Evolutionary conservation across 192 early-diverging fungal species (phyloP).

Genomic region (Coemansia sp.): DNA sequence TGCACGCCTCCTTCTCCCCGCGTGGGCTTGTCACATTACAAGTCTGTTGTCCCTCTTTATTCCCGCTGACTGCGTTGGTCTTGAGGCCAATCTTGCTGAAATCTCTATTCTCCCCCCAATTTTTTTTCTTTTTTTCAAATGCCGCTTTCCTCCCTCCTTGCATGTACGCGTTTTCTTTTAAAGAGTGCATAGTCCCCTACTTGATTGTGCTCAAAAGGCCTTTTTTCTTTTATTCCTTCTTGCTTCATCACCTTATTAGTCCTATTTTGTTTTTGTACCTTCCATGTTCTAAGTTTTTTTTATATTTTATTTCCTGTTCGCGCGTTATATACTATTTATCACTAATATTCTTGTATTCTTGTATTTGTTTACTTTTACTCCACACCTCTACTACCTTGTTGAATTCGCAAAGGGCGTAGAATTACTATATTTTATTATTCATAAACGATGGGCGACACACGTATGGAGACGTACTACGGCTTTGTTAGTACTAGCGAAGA

Average conservation of each 20-base stretch:
- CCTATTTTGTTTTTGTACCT: conserved; percentile 8
- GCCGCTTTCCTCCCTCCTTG: conserved; percentile 4
- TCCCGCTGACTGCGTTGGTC: neutral
- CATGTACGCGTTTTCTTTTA: neutral
- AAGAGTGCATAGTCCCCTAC: conserved; percentile 10
- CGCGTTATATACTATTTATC: conserved; percentile 9
- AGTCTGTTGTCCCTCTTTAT: conserved; percentile 5
- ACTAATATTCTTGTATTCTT: conserved; percentile 7
- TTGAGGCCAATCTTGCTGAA: conserved; percentile 2
- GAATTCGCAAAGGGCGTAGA: neutral
- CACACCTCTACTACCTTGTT: neutral
- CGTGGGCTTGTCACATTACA: conserved; percentile 8
- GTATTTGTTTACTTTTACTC: conserved; percentile 9
- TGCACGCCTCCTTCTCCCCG: neutral
- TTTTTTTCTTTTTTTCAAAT: conserved; percentile 7
- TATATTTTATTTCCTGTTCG: neutral
- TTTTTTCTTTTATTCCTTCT: neutral
- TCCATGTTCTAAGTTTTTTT: neutral
- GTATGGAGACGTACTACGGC: conserved; percentile 84
- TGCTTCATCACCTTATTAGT: neutral
- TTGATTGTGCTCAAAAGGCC: conserved; percentile 10
- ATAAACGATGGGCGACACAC: conserved; percentile 49
- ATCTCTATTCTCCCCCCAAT: conserved; percentile 13
- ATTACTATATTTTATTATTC: neutral
- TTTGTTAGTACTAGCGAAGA: conserved; percentile 86